Evolutionary conservation across 2,329 filamentous ascomycete genomes (phyloP).

Genomic region (Fusarium camptoceras): DNA sequence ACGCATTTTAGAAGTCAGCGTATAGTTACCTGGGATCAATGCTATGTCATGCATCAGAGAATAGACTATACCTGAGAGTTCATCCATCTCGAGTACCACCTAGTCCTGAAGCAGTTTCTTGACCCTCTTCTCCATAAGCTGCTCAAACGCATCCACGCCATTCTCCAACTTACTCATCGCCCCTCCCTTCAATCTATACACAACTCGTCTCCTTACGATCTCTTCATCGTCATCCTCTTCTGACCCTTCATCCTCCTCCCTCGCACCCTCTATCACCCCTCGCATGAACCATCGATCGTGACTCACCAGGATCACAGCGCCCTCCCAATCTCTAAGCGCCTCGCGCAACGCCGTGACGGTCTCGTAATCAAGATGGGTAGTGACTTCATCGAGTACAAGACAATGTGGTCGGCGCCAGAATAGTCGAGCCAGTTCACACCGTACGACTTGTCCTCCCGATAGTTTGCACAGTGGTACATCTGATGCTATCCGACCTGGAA

Average conservation of each 20-base stretch:
- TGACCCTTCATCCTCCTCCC: slow-evolving; percentile 56
- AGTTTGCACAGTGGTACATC: slow-evolving; percentile 79
- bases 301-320: slow-evolving; percentile 80
- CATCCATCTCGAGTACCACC: neutral
- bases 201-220: slow-evolving; percentile 60
- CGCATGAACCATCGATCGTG: slow-evolving; percentile 87
- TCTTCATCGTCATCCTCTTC: slow-evolving; percentile 55
- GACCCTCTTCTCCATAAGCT: slow-evolving; percentile 70
- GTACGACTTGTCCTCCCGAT: slow-evolving; percentile 82
- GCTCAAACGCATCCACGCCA: slow-evolving; percentile 75
- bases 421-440: slow-evolving; percentile 73
- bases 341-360: slow-evolving; percentile 78
- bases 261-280: slow-evolving; percentile 66
- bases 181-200: slow-evolving; percentile 71
- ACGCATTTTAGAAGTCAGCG: slow-evolving; percentile 29
- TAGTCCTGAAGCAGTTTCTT: slow-evolving; percentile 54
- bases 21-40: neutral
- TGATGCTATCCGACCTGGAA: slow-evolving; percentile 76
- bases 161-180: slow-evolving; percentile 65
- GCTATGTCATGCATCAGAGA: neutral
- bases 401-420: slow-evolving; percentile 77
- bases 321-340: slow-evolving; percentile 75
- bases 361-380: slow-evolving; percentile 86
- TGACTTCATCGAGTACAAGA: slow-evolving; percentile 83
- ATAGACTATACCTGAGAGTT: neutral